These are phyloP conservation scores for Peronosclerospora sorghi DNA, from an alignment of 352 stramenopile genomes.

Conservation along the genomic window DNA sequence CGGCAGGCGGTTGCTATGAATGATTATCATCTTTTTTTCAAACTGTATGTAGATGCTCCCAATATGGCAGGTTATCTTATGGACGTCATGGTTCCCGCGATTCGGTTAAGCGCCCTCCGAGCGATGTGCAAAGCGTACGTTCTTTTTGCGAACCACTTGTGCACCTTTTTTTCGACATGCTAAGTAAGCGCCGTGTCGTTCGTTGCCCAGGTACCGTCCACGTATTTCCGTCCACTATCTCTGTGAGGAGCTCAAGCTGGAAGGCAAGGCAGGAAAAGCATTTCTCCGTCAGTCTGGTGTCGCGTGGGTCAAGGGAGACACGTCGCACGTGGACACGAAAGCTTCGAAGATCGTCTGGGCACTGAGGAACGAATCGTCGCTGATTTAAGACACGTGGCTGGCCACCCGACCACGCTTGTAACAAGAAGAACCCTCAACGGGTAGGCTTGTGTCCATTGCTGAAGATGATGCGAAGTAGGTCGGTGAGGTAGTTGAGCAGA, in stretches of 20 bases:
- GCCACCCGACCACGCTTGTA: background rate
- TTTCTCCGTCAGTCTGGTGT: constrained; percentile 74
- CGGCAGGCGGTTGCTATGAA: constrained; percentile 75
- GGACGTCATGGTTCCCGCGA: constrained; percentile 75
- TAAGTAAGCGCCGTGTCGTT: too few relatives aligned
- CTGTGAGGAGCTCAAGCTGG: constrained; percentile 57
- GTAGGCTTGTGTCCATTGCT: background rate
- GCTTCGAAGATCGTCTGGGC: constrained; percentile 76
- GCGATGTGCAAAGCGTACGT: constrained; percentile 85
- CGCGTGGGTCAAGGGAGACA: constrained; percentile 50
- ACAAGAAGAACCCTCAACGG: background rate
- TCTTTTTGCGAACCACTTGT: background rate
- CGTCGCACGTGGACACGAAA: constrained; percentile 65
- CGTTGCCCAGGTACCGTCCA: constrained; percentile 53
- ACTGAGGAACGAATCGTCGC: constrained; percentile 66
- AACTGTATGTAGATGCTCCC: constrained; percentile 74
- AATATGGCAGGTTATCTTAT: constrained; percentile 88
- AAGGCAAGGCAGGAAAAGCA: constrained; percentile 49
- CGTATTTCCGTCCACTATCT: constrained; percentile 67
- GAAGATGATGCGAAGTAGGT: background rate
- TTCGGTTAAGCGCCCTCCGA: constrained; percentile 70
- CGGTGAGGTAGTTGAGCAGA: constrained; percentile 2
- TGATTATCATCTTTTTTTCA: constrained; percentile 84
- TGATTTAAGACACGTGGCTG: constrained; percentile 79
- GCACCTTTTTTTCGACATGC: too few relatives aligned